Percentiles rank a stretch among this genome's conserved stretches.
These are phyloP conservation scores for Xylaria grammica DNA, from an alignment of 495 filamentous ascomycete genomes.

Conservation along the genomic window DNA sequence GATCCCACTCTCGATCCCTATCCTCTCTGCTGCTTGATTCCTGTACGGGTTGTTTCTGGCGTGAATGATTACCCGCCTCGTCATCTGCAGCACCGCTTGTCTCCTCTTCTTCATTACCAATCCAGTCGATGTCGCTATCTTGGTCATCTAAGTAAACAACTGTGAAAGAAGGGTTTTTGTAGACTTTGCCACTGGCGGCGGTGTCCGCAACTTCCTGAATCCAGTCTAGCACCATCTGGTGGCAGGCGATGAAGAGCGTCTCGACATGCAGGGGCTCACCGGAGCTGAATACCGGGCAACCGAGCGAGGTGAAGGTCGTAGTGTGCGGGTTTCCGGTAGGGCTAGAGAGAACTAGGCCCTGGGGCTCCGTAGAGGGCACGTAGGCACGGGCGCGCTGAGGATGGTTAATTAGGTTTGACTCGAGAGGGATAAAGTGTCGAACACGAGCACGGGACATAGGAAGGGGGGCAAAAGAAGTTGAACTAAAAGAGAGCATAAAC, in stretches of 20 bases:
- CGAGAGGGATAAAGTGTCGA: too few relatives aligned
- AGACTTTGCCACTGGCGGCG: slow-evolving; percentile 19
- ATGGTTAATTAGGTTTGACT: background rate
- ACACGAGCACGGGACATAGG: background rate
- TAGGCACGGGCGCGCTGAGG: slow-evolving; percentile 66
- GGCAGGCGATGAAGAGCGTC: slow-evolving; percentile 41
- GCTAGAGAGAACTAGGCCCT: slow-evolving; percentile 56
- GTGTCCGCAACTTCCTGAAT: slow-evolving; percentile 49
- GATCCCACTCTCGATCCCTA: too few relatives aligned
- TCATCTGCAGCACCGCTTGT: background rate
- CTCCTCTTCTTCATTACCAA: background rate
- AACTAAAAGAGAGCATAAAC: slow-evolving; percentile 21
- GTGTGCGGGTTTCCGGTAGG: slow-evolving; percentile 42
- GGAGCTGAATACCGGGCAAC: slow-evolving; percentile 53
- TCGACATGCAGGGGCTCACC: slow-evolving; percentile 46
- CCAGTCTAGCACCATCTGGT: slow-evolving; percentile 47
- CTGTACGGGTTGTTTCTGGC: too few relatives aligned
- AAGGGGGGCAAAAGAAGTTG: background rate
- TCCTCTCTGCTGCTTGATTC: too few relatives aligned
- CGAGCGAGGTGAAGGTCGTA: slow-evolving; percentile 38
- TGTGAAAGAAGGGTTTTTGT: slow-evolving; percentile 40
- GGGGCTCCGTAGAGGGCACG: slow-evolving; percentile 52
- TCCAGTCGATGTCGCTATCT: background rate
- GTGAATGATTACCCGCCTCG: too few relatives aligned
- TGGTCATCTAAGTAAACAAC: slow-evolving; percentile 25